Percentiles rank a stretch among this genome's conserved stretches.
Evolutionary conservation across 2,329 filamentous ascomycete genomes (phyloP).

Genomic region (Aspergillus sp.): DNA sequence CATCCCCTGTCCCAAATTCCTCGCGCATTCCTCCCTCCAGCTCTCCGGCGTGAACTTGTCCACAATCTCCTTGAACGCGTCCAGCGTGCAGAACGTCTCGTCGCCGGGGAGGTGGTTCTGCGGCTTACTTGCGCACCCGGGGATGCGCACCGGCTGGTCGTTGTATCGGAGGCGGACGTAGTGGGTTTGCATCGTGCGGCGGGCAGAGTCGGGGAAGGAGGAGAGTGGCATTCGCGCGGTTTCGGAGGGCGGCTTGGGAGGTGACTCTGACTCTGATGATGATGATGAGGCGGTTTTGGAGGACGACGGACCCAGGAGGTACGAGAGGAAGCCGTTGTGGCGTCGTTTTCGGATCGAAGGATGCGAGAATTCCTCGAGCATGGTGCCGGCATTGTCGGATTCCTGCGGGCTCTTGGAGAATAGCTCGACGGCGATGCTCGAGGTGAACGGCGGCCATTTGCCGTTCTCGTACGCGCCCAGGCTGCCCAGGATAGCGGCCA

Average conservation of each 20-base stretch:
- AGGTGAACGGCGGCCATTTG: constrained; percentile 88
- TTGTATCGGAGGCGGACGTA: constrained; percentile 91
- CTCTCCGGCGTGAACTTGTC: constrained; percentile 78
- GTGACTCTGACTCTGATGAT: constrained; percentile 6
- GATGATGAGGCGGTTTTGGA: constrained; percentile 1
- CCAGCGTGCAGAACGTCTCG: constrained; percentile 80
- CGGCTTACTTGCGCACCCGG: constrained; percentile 59
- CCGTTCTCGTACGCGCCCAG: constrained; percentile 63
- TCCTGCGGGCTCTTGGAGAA: constrained; percentile 50
- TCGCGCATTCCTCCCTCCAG: constrained; percentile 59
- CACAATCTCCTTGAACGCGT: constrained; percentile 84
- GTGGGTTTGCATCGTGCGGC: constrained; percentile 46
- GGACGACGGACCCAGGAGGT: constrained; percentile 14
- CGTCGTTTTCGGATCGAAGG: constrained; percentile 10
- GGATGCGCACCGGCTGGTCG: constrained; percentile 69
- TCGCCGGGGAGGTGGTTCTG: constrained; percentile 83
- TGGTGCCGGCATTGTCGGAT: constrained; percentile 8
- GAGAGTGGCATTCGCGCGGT: constrained; percentile 26
- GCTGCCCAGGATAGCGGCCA: constrained; percentile 67
- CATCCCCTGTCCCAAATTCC: constrained; percentile 47
- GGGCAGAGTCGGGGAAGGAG: constrained; percentile 18
- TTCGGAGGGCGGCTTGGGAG: constrained; percentile 14
- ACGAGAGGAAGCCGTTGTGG: constrained; percentile 24
- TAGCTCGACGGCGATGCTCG: constrained; percentile 81
- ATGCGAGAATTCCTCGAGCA: constrained; percentile 17